Evolutionary conservation across 306 rosid species (phyloP).

Genomic region (Acacia acuminata): DNA sequence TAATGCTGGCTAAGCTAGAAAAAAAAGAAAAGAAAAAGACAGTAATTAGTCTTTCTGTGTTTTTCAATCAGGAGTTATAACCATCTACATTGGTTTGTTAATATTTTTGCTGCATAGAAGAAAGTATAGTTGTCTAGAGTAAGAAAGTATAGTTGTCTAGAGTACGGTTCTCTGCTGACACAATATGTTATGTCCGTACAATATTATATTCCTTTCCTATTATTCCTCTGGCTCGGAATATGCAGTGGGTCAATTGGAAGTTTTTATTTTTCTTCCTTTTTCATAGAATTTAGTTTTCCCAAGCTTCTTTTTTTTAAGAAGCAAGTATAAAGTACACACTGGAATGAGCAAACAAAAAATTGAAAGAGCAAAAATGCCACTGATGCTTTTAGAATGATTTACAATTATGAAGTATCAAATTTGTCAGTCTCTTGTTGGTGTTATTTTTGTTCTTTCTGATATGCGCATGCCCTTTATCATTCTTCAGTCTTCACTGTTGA

Average conservation of each 20-base stretch:
- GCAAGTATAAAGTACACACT: neutral
- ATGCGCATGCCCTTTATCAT: slow-evolving; percentile 24
- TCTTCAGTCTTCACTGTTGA: slow-evolving; percentile 11
- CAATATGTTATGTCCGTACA: neutral
- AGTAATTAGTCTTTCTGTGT: too few relatives aligned
- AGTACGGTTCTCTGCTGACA: neutral
- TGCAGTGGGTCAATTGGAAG: slow-evolving; percentile 5
- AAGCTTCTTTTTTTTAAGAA: neutral
- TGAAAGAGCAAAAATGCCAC: neutral
- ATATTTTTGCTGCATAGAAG: neutral
- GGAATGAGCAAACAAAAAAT: neutral
- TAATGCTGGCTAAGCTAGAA: neutral
- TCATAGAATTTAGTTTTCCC: slow-evolving; percentile 11
- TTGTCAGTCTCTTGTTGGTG: neutral
- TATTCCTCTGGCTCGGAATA: neutral
- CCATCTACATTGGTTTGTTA: neutral
- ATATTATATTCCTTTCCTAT: neutral
- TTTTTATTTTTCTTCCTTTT: neutral
- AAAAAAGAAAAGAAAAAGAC: neutral
- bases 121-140: neutral
- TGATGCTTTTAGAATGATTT: slow-evolving; percentile 16
- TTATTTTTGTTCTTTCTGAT: slow-evolving; percentile 15
- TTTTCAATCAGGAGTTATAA: too few relatives aligned
- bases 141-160: too few relatives aligned
- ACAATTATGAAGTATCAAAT: slow-evolving; percentile 8